phyloP scores from a whole-genome alignment of 768 basidiomycete genomes.

The Boletus vermiculosoides region DNA sequence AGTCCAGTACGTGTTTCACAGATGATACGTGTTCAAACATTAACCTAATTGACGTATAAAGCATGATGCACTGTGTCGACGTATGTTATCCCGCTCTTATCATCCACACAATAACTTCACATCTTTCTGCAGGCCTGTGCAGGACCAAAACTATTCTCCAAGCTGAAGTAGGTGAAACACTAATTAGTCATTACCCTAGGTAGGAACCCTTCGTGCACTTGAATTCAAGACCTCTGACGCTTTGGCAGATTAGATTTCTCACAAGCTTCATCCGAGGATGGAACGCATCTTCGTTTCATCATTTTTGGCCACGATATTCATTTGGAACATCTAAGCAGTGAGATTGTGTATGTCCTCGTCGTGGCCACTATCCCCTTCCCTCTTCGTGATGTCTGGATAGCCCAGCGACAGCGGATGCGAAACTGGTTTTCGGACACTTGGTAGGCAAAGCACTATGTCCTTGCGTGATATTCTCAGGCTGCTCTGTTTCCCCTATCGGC shows the following conservation, averaged over 20 bases:
- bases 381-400: not conserved
- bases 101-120: conserved; percentile 1
- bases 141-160: conserved; percentile 80
- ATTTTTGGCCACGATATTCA: not conserved
- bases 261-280: conserved; percentile 5
- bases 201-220: not conserved
- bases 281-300: conserved; percentile 9
- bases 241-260: conserved; percentile 15
- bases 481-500: not conserved
- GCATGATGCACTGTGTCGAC: conserved; percentile 93
- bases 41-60: conserved; percentile 27
- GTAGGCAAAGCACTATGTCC: not conserved
- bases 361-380: not conserved
- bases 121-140: conserved; percentile 42
- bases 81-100: conserved; percentile 44
- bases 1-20: conserved; percentile 64
- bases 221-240: not conserved
- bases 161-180: conserved; percentile 44
- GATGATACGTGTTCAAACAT: not conserved
- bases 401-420: not conserved
- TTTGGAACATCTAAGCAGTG: not conserved
- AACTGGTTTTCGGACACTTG: not conserved
- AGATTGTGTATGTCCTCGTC: not conserved
- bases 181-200: conserved; percentile 17
- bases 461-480: not conserved